These are phyloP conservation scores for Phyllostachys edulis DNA, from an alignment of 176 grass and related monocot species.

Conservation along the genomic window DNA sequence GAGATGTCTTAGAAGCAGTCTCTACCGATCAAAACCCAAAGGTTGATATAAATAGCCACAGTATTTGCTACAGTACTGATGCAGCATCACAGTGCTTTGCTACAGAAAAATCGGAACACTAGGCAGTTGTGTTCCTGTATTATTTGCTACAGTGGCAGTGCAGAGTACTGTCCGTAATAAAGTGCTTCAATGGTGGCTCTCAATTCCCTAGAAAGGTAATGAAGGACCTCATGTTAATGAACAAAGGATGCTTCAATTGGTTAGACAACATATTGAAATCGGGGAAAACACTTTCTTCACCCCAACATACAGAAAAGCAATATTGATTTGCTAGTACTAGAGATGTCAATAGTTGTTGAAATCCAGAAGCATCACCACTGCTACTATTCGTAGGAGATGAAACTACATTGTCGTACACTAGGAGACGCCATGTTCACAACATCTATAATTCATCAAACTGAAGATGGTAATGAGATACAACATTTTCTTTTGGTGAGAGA, in stretches of 20 bases:
- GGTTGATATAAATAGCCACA: too few species aligned
- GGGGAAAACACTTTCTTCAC: not conserved
- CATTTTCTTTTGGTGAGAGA: not conserved
- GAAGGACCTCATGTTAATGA: constrained; percentile 12
- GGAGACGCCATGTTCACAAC: not conserved
- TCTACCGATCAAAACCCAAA: too few species aligned
- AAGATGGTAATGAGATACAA: not conserved
- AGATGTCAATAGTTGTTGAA: constrained; percentile 9
- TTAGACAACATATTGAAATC: constrained; percentile 15
- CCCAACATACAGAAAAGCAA: not conserved
- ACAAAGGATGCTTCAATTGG: not conserved
- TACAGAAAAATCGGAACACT: too few species aligned
- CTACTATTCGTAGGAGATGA: not conserved
- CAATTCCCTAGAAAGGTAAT: not conserved
- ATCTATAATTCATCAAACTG: not conserved
- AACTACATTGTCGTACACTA: not conserved
- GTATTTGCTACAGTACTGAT: too few species aligned
- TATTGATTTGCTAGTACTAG: constrained; percentile 1
- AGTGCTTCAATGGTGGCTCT: not conserved
- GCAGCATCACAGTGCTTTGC: too few species aligned
- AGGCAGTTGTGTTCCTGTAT: too few species aligned
- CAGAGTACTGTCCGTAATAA: not conserved
- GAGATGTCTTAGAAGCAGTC: too few species aligned
- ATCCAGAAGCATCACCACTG: not conserved
- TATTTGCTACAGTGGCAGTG: too few species aligned